Evolutionary conservation across 768 basidiomycete species (phyloP), one percentile per base, ranked within the genome.

Genomic region (Amanita rimosa): DNA sequence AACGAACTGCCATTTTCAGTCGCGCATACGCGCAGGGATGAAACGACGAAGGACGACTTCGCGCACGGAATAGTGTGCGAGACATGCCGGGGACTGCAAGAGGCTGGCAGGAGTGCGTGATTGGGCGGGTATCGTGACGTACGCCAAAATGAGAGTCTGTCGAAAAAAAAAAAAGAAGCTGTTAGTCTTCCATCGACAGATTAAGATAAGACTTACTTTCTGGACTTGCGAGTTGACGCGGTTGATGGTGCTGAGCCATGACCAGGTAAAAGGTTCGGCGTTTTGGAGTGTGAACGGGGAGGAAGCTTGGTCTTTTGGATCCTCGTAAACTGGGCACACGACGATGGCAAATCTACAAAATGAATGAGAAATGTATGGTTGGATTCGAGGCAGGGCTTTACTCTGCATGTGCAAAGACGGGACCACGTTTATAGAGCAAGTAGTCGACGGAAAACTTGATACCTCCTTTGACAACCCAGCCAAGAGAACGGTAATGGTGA

Each of bases 371-470:
- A 27, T 45, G 37, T 49, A 39, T 24, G 33, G 35, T 14, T 14
- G 16, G 10, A 34, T 39, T 24, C 3, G 11, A 22, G 17, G 39
- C 19, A 9, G 31, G 19, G 11, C 67, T 87, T 57, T 61, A 97
- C 92, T 97, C 94, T 8, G 96, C 94, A 63, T 99, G 96, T 4
- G 83, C 70, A 63, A 98, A 98, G 1, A 95, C 89, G 2, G 95
- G 93, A 0, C 96, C 96, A 10, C 88, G 78, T 57, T 90, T 93
- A 64, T 99, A 99, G 22, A 98, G 66, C 8, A 99, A 75, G 66
- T 86, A 93, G 59, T 99, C 96, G 34, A 85, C 86, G 57, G 94
- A 97, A 65, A 99, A 99, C 64, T 99, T 99, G 71, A 96, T 82
- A 1, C 96, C 96, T 24, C 82, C 80, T 64, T 93, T 91, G 54